These are phyloP conservation scores for Colletotrichum chrysophilum DNA, from an alignment of 2,329 filamentous ascomycete genomes.

Conservation along the genomic window DNA sequence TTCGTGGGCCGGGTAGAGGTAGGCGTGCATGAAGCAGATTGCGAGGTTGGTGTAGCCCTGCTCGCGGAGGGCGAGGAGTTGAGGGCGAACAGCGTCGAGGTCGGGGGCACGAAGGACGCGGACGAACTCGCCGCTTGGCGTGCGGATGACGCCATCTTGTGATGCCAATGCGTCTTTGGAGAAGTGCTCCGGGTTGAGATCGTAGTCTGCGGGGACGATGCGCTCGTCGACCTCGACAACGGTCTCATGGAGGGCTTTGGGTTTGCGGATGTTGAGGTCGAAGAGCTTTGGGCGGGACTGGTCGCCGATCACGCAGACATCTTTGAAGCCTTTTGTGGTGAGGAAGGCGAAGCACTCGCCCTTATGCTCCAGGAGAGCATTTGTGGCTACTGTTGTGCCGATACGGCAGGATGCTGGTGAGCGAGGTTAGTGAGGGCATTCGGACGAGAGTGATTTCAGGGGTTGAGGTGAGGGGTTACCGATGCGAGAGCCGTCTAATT, in stretches of 20 bases:
- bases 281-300: conserved; percentile 76
- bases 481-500: conserved; percentile 37
- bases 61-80: conserved; percentile 64
- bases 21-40: conserved; percentile 77
- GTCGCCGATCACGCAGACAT: conserved; percentile 76
- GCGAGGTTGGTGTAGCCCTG: conserved; percentile 57
- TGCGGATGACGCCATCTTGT: conserved; percentile 57
- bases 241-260: conserved; percentile 69
- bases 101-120: conserved; percentile 63
- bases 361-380: conserved; percentile 75
- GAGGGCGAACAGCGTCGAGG: conserved; percentile 51
- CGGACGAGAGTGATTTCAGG: too few relatives aligned
- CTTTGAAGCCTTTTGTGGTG: conserved; percentile 73
- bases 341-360: conserved; percentile 74
- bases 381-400: conserved; percentile 79
- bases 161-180: conserved; percentile 43
- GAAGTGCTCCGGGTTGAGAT: conserved; percentile 63
- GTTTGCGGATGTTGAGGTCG: conserved; percentile 70
- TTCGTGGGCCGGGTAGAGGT: conserved; percentile 64
- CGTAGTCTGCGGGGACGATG: conserved; percentile 75
- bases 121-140: conserved; percentile 69
- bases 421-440: neutral
- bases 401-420: conserved; percentile 71
- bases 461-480: conserved; percentile 23
- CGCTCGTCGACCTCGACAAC: conserved; percentile 76